Conservation (phyloP, 306 rosid genomes). For the Spatholobus suberectus region DNA sequence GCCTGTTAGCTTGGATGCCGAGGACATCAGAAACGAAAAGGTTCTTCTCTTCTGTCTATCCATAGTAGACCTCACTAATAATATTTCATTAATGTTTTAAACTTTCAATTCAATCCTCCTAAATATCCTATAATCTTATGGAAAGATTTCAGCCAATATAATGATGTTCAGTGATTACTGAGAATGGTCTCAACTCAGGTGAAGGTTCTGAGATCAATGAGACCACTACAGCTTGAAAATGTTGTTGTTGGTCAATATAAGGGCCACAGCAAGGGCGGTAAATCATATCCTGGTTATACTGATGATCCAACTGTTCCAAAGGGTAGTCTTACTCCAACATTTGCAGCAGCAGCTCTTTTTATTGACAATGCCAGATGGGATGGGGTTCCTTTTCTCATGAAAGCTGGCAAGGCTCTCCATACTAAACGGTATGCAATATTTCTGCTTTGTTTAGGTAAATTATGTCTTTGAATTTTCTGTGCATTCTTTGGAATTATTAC, state of each 20-base stretch:
- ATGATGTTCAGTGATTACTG: slow-evolving; percentile 39
- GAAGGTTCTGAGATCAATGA: slow-evolving; percentile 94
- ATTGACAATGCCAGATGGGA: slow-evolving; percentile 97
- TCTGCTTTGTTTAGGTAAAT: not conserved
- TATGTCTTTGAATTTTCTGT: slow-evolving; percentile 5
- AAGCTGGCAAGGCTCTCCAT: slow-evolving; percentile 97
- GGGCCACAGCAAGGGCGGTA: slow-evolving; percentile 82
- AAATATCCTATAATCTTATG: slow-evolving; percentile 26
- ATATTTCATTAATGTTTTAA: not conserved
- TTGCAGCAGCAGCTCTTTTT: slow-evolving; percentile 96
- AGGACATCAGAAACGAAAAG: slow-evolving; percentile 96
- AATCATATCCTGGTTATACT: slow-evolving; percentile 74
- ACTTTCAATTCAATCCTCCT: slow-evolving; percentile 24
- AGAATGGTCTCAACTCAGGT: slow-evolving; percentile 63
- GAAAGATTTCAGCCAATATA: slow-evolving; percentile 30
- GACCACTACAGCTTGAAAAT: slow-evolving; percentile 75
- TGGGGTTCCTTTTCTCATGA: slow-evolving; percentile 98
- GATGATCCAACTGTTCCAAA: slow-evolving; percentile 88
- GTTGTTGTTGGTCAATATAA: slow-evolving; percentile 95
- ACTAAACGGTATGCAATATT: slow-evolving; percentile 66
- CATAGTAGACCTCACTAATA: not conserved
- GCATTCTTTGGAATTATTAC: slow-evolving; percentile 28
- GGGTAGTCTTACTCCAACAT: slow-evolving; percentile 89
- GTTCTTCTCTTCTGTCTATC: slow-evolving; percentile 42
- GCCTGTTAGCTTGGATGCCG: slow-evolving; percentile 96